Base-by-base conservation (phyloP, 495 filamentous ascomycete genomes). In the Acidiella bohemica region DNA sequence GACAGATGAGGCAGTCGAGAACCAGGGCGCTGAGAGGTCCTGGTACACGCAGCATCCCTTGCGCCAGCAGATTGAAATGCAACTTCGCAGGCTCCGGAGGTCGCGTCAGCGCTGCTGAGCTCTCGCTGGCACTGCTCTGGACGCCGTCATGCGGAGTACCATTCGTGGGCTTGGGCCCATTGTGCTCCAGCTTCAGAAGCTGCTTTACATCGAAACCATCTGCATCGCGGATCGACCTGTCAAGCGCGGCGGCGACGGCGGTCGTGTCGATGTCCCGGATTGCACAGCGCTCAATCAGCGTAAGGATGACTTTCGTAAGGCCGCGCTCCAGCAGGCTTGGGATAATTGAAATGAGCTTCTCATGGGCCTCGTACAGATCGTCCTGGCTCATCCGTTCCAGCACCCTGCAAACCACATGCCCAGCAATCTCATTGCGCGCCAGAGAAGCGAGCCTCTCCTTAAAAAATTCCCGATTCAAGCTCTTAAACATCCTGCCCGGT, bases 401-500 rank as follows among this genome's bases (percentile, higher is more conserved):
- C 3, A 87, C 72, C 27, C 71, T 70, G 42, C 81, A 74, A 7
- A 84, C 81, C 4, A 88, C 81, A 53, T 90, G 96, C 16, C 75
- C 76, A 7, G 90, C 84, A 41, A 84, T 83, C 46, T 84, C 84
- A 57, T 96, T 96, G 30, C 84, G 79, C 1, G 88, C 69, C 24
- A 94, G 64, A 26, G 71, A 80, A 3, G 72, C 72, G 31, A 96
- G 78, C 5, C 83, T 72, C 1, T 78, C 76, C 40, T 72, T 73
- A 45, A 96, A 80, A 44, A 81, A 72, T 32, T 75, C 73, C 29
- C 68, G 71, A 54, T 88, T 81, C 0, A 97, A 57, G 16, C 71
- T 68, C 55, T 94, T 93, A 70, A 96, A 96, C 14, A 81, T 67
- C 53, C 83, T 93, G 21, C 83, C 86, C 0, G 87, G 85, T 21